These are phyloP conservation scores for Blastobotrys raffinosifermentans DNA, from an alignment of 1,139 yeast species.

Conservation along the genomic window DNA sequence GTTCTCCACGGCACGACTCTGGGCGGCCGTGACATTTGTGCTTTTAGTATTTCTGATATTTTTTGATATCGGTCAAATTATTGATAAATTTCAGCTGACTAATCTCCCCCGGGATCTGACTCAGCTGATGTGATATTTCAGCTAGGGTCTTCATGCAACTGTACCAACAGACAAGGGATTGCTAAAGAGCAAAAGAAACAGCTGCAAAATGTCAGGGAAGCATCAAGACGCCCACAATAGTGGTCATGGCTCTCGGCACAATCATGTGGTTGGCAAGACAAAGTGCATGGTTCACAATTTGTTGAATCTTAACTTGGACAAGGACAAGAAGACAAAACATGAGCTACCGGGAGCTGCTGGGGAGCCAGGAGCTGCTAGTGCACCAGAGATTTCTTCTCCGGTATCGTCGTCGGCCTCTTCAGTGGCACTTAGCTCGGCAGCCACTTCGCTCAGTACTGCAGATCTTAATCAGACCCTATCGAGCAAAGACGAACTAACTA, in stretches of 20 bases:
- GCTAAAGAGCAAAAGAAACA: not conserved
- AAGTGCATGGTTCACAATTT: slow-evolving; percentile 25
- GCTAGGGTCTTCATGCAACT: not conserved
- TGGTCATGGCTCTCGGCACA: no score
- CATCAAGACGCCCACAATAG: not conserved
- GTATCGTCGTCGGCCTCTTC: not conserved
- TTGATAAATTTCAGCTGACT: not conserved
- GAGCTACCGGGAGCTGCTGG: not conserved
- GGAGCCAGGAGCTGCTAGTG: not conserved
- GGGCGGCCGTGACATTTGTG: slow-evolving; percentile 34
- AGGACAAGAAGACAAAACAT: not conserved
- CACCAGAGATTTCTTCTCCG: not conserved
- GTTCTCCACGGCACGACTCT: slow-evolving; percentile 53
- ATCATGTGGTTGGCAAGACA: no score
- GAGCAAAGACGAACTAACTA: slow-evolving; percentile 34
- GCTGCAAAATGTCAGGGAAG: not conserved
- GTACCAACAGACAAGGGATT: not conserved
- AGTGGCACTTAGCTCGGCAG: no score
- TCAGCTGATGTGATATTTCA: not conserved
- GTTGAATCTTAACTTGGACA: slow-evolving; percentile 14
- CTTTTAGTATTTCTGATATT: not conserved
- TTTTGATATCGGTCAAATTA: not conserved
- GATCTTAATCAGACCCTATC: slow-evolving; percentile 1
- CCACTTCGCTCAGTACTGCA: no score
- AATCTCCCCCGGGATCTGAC: not conserved